Base-by-base conservation (phyloP, 176 grass and related monocot species). In the Dendrocalamus sinicus region DNA sequence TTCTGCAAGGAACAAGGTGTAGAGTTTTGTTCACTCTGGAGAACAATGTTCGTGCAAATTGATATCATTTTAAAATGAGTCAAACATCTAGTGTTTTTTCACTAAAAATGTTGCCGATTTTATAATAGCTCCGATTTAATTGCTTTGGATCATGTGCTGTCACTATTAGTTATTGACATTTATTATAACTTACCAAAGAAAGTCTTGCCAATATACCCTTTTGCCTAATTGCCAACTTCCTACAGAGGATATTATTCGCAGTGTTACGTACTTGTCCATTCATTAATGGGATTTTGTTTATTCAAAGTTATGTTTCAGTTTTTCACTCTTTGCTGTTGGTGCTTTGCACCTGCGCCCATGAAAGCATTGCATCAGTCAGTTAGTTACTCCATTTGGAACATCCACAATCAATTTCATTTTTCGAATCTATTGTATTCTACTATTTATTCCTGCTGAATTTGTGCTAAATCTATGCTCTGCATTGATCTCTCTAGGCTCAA, bases 401-500 rank as follows among this genome's bases (percentile, higher is more conserved):
- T 62, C 19, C 41, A 58, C 40, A 67, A 8, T 82, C 41, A 58
- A 30, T 39, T 39, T 26, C 40, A 43, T 4, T 53, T 47, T 77
- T 23, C 46, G 40, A 20, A 22, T 67, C 4, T 63, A 74, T 37
- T 26, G 41, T 43, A 8, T 72, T 24, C 9, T 61, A 23, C 30
- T 47, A n/a, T 76, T 75, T 10, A 23, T 72, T 12, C 55, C 4
- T 45, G 7, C 5, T 50, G 22, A 45, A 60, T 67, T n/a, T 67
- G 1, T 64, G 72, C 26, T 80, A 82, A 74, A 54, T 72, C 35
- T 62, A 39, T 71, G 35, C 22, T 78, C 8, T 52, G 41, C 70
- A 62, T 59, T 67, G 20, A 39, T 75, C 11, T 78, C 24, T 59
- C 26, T 82, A 99, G 97, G 97, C 97, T 58, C 92, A 99, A 91